Evolutionary conservation across 2,329 filamentous ascomycete species (phyloP).

Genomic region (Byssochlamys sp.): DNA sequence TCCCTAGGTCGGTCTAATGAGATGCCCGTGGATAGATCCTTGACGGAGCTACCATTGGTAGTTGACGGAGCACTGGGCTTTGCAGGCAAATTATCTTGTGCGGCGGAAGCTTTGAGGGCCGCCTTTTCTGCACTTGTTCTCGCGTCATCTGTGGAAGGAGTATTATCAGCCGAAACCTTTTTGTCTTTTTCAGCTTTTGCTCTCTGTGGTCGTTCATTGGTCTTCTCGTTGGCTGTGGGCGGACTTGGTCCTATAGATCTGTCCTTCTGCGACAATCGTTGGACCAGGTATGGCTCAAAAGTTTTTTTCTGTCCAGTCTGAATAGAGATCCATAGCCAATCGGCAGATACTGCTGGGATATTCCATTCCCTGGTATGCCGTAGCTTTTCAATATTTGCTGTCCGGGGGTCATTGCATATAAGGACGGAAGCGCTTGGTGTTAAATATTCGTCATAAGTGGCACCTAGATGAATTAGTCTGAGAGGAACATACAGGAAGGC

Average conservation of each 20-base stretch:
- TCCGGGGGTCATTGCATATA: conserved; percentile 52
- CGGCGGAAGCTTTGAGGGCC: neutral
- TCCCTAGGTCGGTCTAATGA: neutral
- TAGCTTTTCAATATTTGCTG: conserved; percentile 61
- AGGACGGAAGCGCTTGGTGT: conserved; percentile 64
- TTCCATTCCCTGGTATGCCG: conserved; percentile 63
- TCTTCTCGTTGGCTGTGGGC: neutral
- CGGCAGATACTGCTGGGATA: conserved; percentile 68
- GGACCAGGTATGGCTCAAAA: conserved; percentile 38
- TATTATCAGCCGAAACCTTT: neutral
- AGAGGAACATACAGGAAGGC: neutral
- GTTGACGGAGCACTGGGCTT: neutral
- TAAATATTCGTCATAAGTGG: conserved; percentile 68
- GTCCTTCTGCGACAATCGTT: conserved; percentile 16
- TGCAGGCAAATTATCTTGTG: neutral
- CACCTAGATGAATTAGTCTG: conserved; percentile 42
- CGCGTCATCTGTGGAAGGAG: neutral
- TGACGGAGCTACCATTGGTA: neutral
- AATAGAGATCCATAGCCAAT: conserved; percentile 82
- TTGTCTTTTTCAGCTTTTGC: neutral
- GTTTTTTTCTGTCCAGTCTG: conserved; percentile 40
- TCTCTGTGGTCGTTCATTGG: neutral
- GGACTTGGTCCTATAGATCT: conserved; percentile 4
- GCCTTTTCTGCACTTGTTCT: neutral
- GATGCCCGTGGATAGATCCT: neutral